These are phyloP conservation scores for Gossypium davidsonii DNA, from an alignment of 441 rosid genomes.

Conservation along the genomic window DNA sequence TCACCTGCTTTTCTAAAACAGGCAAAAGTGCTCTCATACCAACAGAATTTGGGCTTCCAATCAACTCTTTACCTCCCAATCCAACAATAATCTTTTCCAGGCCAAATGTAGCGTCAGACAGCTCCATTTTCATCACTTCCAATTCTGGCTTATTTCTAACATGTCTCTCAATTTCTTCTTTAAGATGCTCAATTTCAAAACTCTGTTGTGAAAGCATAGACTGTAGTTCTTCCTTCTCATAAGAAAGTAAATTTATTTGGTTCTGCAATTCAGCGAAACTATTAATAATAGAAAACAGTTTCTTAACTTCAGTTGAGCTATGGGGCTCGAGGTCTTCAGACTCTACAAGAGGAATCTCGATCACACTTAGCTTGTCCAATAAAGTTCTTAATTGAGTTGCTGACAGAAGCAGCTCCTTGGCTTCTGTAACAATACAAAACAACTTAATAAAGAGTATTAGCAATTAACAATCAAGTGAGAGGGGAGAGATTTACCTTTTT, in stretches of 20 bases:
- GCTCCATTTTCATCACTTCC: conserved; percentile 46
- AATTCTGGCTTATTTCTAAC: conserved; percentile 29
- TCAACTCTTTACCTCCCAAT: conserved; percentile 42
- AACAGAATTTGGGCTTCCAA: conserved; percentile 35
- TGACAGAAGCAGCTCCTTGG: conserved; percentile 44
- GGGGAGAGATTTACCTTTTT: conserved; percentile 8
- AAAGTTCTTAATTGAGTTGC: conserved; percentile 49
- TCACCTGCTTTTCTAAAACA: conserved; percentile 47
- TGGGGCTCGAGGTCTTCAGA: conserved; percentile 33
- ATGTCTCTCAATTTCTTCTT: conserved; percentile 38
- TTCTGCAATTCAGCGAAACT: conserved; percentile 41
- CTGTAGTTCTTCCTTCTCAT: conserved; percentile 47
- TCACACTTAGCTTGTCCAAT: conserved; percentile 47
- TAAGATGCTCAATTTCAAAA: conserved; percentile 57
- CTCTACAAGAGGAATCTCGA: conserved; percentile 30
- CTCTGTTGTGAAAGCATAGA: conserved; percentile 42
- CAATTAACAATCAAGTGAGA: not conserved
- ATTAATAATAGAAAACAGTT: conserved; percentile 53
- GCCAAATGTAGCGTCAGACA: conserved; percentile 42
- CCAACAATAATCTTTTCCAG: conserved; percentile 48
- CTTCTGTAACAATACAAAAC: conserved; percentile 35
- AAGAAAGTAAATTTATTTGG: conserved; percentile 46
- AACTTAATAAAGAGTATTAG: not conserved
- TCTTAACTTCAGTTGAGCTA: conserved; percentile 45
- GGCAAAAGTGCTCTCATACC: conserved; percentile 39